These are phyloP conservation scores for Helminthosporium solani DNA, from an alignment of 2,329 filamentous ascomycete species.

Conservation along the genomic window DNA sequence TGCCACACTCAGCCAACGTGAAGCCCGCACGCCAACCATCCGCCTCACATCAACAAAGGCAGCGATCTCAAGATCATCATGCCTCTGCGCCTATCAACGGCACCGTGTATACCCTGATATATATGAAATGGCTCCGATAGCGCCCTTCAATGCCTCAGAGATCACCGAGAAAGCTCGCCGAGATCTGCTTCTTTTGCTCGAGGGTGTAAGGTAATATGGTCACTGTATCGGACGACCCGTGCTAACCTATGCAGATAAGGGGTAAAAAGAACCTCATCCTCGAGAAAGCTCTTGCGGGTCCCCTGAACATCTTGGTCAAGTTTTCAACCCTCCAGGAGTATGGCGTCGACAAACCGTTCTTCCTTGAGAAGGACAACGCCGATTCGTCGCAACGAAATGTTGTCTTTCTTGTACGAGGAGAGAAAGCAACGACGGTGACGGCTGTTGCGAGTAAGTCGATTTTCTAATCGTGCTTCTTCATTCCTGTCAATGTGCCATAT, in stretches of 20 bases:
- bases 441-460: slow-evolving; percentile 76
- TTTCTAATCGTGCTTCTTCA: slow-evolving; percentile 6
- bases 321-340: slow-evolving; percentile 95
- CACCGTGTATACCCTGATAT: slow-evolving; percentile 1
- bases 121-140: slow-evolving; percentile 64
- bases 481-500: not conserved
- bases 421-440: slow-evolving; percentile 81
- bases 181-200: slow-evolving; percentile 85
- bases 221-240: slow-evolving; percentile 23
- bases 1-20: not conserved
- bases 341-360: slow-evolving; percentile 96
- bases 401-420: slow-evolving; percentile 87
- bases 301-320: slow-evolving; percentile 88
- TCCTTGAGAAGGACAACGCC: slow-evolving; percentile 92
- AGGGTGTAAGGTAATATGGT: slow-evolving; percentile 75
- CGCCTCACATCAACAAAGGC: slow-evolving; percentile 2
- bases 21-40: not conserved
- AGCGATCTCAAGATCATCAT: slow-evolving; percentile 11
- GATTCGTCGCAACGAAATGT: slow-evolving; percentile 94
- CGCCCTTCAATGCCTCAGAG: slow-evolving; percentile 71
- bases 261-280: slow-evolving; percentile 98
- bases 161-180: slow-evolving; percentile 81
- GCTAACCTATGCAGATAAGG: slow-evolving; percentile 67
- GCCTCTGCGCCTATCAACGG: slow-evolving; percentile 1
- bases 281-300: slow-evolving; percentile 84